Percentiles rank a stretch among this genome's conserved stretches.
Conservation (phyloP, 768 basidiomycete genomes). For the Trametes gibbosa region DNA sequence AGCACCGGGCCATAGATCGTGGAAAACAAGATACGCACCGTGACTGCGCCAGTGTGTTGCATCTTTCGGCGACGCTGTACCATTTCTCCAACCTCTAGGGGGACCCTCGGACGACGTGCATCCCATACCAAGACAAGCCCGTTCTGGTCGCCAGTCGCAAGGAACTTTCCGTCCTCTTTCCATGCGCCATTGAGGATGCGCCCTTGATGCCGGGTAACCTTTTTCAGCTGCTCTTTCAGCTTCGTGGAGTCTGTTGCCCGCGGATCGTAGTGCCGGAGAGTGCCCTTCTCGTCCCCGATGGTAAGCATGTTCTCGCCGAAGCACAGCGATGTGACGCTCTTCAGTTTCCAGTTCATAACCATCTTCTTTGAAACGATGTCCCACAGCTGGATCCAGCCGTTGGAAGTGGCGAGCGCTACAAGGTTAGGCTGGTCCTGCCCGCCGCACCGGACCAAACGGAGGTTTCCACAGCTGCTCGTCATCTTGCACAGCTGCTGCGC, state of each 20-base stretch:
- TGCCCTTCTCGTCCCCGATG: conserved; percentile 64
- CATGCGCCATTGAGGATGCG: conserved; percentile 65
- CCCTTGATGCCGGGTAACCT: conserved; percentile 66
- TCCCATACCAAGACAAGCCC: conserved; percentile 83
- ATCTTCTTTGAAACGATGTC: conserved; percentile 58
- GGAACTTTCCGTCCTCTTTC: conserved; percentile 60
- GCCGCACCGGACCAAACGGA: conserved; percentile 42
- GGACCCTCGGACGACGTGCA: conserved; percentile 42
- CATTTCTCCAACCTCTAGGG: conserved; percentile 55
- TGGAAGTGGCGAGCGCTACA: conserved; percentile 60
- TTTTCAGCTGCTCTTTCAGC: conserved; percentile 59
- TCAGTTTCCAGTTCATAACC: conserved; percentile 54
- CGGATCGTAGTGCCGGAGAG: conserved; percentile 73
- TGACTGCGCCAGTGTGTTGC: conserved; percentile 61
- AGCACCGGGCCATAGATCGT: not conserved
- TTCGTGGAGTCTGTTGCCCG: conserved; percentile 44
- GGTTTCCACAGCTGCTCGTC: conserved; percentile 42
- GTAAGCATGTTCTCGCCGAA: conserved; percentile 70
- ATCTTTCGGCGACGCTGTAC: conserved; percentile 63
- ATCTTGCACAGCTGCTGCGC: conserved; percentile 52
- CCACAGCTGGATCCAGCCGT: conserved; percentile 71
- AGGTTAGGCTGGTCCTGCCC: conserved; percentile 34
- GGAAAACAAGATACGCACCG: conserved; percentile 35
- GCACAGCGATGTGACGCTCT: conserved; percentile 58
- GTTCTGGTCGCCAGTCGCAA: conserved; percentile 76